These are phyloP conservation scores for Aspergillus candidus DNA, from an alignment of 2,329 filamentous ascomycete genomes.

Conservation along the genomic window DNA sequence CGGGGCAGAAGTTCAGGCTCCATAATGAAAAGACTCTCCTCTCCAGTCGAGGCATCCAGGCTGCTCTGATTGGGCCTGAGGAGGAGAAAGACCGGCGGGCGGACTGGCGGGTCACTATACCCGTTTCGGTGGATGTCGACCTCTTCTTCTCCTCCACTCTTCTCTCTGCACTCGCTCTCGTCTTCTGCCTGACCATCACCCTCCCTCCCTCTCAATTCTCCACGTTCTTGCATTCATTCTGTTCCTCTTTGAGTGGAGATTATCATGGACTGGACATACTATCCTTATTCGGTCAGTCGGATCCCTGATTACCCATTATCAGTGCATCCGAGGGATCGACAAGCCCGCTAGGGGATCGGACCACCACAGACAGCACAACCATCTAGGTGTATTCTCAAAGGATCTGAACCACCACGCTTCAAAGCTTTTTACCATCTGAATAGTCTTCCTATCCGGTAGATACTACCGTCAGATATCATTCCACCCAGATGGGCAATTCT, in stretches of 20 bases:
- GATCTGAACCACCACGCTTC: no score
- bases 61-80: constrained; percentile 33
- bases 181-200: neutral
- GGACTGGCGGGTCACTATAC: constrained; percentile 22
- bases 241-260: constrained; percentile 43
- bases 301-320: no score
- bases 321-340: no score
- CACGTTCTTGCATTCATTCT: constrained; percentile 62
- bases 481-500: no score
- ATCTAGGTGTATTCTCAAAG: no score
- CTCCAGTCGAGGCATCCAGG: constrained; percentile 17
- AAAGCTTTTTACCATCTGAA: no score
- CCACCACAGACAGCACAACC: no score
- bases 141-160: constrained; percentile 27
- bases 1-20: constrained; percentile 18
- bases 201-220: constrained; percentile 29
- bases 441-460: no score
- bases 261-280: constrained; percentile 13
- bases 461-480: no score
- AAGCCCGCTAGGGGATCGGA: no score
- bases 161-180: constrained; percentile 19
- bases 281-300: neutral
- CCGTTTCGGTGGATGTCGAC: constrained; percentile 18
- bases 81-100: constrained; percentile 27
- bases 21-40: constrained; percentile 6